Evolutionary conservation across 2,329 filamentous ascomycete species (phyloP).

Genomic region (Aspergillus sp.): DNA sequence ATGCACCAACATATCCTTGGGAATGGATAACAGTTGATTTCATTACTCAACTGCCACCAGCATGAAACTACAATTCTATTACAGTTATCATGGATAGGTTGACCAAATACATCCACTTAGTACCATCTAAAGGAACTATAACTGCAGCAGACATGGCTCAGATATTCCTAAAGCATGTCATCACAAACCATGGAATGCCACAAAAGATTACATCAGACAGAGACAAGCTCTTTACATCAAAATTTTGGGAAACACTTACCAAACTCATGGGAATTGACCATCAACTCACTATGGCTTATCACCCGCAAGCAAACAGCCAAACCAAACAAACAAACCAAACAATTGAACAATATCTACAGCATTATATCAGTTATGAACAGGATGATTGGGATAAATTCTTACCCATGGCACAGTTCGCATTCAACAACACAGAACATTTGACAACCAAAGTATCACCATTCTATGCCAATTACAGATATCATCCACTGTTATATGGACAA

Average conservation of each 20-base stretch:
- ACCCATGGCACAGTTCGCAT: background rate
- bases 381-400: slow-evolving; percentile 1
- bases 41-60: too few species aligned
- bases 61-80: too few species aligned
- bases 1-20: too few species aligned
- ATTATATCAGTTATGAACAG: slow-evolving; percentile 6
- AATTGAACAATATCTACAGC: slow-evolving; percentile 4
- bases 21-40: too few species aligned
- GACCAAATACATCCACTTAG: too few species aligned
- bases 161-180: too few species aligned
- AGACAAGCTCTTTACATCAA: background rate
- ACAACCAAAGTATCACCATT: background rate
- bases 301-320: background rate
- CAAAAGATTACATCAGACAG: background rate
- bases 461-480: background rate
- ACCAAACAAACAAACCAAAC: slow-evolving; percentile 3
- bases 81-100: too few species aligned
- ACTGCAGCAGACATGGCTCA: too few species aligned
- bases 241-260: background rate
- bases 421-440: background rate
- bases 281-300: background rate
- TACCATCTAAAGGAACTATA: too few species aligned
- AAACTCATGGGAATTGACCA: background rate
- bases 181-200: too few species aligned
- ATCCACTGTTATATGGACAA: background rate